A percentile compares a stretch with the other conserved stretches of the same genome.
phyloP scores from a whole-genome alignment of 257 asterid species.

The Solanum paucissectum region DNA sequence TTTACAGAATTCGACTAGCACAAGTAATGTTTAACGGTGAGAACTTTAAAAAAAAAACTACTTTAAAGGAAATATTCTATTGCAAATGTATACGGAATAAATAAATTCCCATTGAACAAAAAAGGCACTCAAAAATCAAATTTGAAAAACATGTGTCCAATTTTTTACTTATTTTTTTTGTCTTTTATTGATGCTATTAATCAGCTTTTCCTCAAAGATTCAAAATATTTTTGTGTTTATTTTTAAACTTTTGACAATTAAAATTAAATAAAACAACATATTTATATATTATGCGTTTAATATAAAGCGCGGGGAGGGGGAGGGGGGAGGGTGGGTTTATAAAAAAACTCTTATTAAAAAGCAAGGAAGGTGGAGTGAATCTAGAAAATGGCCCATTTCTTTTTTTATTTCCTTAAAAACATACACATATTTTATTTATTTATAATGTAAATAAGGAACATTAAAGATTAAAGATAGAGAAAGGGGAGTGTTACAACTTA shows the following conservation, averaged over 20 bases:
- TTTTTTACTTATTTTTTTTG: neutral
- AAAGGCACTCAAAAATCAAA: neutral
- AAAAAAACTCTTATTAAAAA: constrained; percentile 19
- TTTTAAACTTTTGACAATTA: neutral
- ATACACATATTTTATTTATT: constrained; percentile 17
- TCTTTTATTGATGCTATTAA: neutral
- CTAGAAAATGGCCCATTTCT: constrained; percentile 34
- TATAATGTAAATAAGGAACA: constrained; percentile 9
- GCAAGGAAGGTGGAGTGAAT: constrained; percentile 65
- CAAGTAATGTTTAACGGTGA: neutral
- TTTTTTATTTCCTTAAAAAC: constrained; percentile 34
- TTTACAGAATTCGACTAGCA: neutral
- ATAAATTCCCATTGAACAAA: neutral
- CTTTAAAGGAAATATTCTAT: neutral
- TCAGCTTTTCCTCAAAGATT: neutral
- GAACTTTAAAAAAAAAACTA: neutral
- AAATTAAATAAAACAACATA: neutral
- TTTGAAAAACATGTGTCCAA: neutral
- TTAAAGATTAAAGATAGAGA: constrained; percentile 2
- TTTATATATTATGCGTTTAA: too few species aligned
- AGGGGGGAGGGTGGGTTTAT: neutral
- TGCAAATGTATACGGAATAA: neutral
- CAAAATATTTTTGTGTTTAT: neutral
- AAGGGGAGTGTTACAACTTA: neutral
- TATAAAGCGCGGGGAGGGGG: neutral